Conservation (phyloP, 2,329 filamentous ascomycete genomes). For the Chaetomium sp. region DNA sequence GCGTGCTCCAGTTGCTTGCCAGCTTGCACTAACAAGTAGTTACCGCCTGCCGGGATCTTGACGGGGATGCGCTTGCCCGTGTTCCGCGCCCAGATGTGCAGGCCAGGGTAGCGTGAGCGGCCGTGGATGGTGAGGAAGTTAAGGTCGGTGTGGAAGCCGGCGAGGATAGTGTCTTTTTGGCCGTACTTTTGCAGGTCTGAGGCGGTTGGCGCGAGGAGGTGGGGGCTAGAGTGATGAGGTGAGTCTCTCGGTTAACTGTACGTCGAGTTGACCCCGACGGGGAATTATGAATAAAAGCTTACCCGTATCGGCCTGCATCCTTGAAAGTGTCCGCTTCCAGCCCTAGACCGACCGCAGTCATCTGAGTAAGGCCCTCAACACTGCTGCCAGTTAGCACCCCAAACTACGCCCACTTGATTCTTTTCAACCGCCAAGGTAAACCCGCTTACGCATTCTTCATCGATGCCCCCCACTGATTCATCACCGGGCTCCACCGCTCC, state of each 20-base stretch:
- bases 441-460: slow-evolving; percentile 51
- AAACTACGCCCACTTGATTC: no score
- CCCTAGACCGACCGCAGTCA: slow-evolving; percentile 51
- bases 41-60: slow-evolving; percentile 47
- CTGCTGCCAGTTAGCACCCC: slow-evolving; percentile 25
- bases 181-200: slow-evolving; percentile 52
- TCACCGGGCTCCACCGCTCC: slow-evolving; percentile 46
- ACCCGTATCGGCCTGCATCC: slow-evolving; percentile 51
- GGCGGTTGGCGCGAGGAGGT: slow-evolving; percentile 55
- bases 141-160: slow-evolving; percentile 58
- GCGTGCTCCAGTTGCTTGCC: slow-evolving; percentile 58
- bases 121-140: slow-evolving; percentile 61
- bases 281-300: slow-evolving; percentile 16
- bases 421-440: no score
- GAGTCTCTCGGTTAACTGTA: not conserved
- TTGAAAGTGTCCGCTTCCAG: slow-evolving; percentile 47
- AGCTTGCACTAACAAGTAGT: slow-evolving; percentile 54
- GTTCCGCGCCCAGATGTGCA: slow-evolving; percentile 59
- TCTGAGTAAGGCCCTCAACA: slow-evolving; percentile 51
- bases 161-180: slow-evolving; percentile 50
- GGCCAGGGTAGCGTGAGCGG: slow-evolving; percentile 54
- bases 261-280: not conserved
- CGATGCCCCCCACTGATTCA: slow-evolving; percentile 52
- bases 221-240: slow-evolving; percentile 37
- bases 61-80: slow-evolving; percentile 53